Evolutionary conservation across 768 basidiomycete species (phyloP).

Genomic region (Heimioporus sp.): DNA sequence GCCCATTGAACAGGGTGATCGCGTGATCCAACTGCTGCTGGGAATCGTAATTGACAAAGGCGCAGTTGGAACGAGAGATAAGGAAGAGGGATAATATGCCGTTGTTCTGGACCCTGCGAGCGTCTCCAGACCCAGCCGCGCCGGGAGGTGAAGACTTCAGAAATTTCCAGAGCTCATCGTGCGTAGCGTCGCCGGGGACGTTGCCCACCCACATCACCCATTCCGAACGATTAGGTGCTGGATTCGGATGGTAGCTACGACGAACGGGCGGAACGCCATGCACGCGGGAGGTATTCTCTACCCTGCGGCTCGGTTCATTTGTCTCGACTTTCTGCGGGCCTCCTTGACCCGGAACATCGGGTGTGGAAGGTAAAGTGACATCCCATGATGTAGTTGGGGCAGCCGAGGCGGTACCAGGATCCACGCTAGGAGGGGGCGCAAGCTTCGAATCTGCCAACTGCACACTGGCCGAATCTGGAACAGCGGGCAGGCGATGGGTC

Average conservation of each 20-base stretch:
- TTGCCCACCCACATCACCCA: slow-evolving; percentile 99
- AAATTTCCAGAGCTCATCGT: slow-evolving; percentile 85
- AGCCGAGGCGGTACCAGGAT: not conserved
- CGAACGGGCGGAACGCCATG: slow-evolving; percentile 39
- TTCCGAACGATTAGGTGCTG: slow-evolving; percentile 73
- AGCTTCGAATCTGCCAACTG: slow-evolving; percentile 12
- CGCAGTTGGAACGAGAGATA: slow-evolving; percentile 93
- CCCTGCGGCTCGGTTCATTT: not conserved
- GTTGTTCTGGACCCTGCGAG: slow-evolving; percentile 16
- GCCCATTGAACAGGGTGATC: slow-evolving; percentile 71
- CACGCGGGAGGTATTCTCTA: slow-evolving; percentile 2
- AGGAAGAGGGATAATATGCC: slow-evolving; percentile 87
- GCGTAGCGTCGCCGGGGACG: slow-evolving; percentile 76
- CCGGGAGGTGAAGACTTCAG: slow-evolving; percentile 48
- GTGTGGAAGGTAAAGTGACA: not conserved
- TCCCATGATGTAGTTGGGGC: not conserved
- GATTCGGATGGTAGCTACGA: slow-evolving; percentile 65
- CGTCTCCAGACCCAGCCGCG: slow-evolving; percentile 2
- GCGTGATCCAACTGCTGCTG: slow-evolving; percentile 62
- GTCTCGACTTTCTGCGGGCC: not conserved
- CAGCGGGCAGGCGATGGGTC: slow-evolving; percentile 17
- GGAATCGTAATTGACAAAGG: slow-evolving; percentile 85
- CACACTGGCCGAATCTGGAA: slow-evolving; percentile 18
- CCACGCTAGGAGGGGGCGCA: slow-evolving; percentile 7
- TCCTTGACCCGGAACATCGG: slow-evolving; percentile 1